Conservation (phyloP, 192 early-diverging fungal genomes). For the Podila epicladia region DNA sequence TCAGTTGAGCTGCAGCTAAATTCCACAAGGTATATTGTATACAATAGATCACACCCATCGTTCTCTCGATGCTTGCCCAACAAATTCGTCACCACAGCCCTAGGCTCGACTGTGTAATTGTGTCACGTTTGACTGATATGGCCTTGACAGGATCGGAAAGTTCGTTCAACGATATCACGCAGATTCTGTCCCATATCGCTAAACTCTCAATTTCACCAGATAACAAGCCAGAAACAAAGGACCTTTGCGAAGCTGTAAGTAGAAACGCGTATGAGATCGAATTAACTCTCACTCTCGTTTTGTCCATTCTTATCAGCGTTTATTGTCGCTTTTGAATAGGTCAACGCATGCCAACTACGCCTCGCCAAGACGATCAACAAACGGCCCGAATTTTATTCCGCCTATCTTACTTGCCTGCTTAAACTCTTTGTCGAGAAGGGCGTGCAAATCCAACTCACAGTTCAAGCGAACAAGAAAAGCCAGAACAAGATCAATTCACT, state of each 20-base stretch:
- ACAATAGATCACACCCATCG: slow-evolving; percentile 64
- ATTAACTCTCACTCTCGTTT: neutral
- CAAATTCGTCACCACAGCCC: slow-evolving; percentile 62
- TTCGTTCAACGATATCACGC: slow-evolving; percentile 69
- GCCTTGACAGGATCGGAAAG: slow-evolving; percentile 64
- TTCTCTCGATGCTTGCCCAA: slow-evolving; percentile 72
- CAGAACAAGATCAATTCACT: slow-evolving; percentile 52
- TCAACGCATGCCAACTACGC: slow-evolving; percentile 50
- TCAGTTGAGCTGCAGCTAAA: neutral
- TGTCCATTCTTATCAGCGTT: neutral
- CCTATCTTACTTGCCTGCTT: slow-evolving; percentile 61
- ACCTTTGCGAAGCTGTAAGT: slow-evolving; percentile 39
- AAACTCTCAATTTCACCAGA: slow-evolving; percentile 54
- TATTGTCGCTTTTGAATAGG: slow-evolving; percentile 31
- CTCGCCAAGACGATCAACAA: slow-evolving; percentile 55
- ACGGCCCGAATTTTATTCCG: slow-evolving; percentile 63
- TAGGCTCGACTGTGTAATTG: slow-evolving; percentile 57
- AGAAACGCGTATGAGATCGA: neutral
- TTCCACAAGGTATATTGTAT: neutral
- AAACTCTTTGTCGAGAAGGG: slow-evolving; percentile 69
- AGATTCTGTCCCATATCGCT: slow-evolving; percentile 53
- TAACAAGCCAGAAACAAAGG: slow-evolving; percentile 42
- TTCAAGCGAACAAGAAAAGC: slow-evolving; percentile 52
- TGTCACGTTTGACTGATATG: slow-evolving; percentile 64
- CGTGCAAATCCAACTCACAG: slow-evolving; percentile 56